Evolutionary conservation across 225 moss, liverwort and hornwort species (phyloP).

Genomic region (Thuidium tamariscinum): DNA sequence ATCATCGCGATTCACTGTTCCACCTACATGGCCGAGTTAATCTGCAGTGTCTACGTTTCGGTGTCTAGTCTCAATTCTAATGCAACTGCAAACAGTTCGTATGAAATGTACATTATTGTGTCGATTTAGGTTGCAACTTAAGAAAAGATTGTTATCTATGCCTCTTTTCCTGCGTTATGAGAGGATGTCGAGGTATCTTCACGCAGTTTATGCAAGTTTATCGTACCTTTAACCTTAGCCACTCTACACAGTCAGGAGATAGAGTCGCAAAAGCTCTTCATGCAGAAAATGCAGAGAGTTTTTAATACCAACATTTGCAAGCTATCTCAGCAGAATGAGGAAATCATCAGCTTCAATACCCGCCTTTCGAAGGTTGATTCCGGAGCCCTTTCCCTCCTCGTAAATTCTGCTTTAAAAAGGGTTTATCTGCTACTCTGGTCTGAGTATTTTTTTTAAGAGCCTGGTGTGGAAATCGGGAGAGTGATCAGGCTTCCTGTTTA

Average conservation of each 20-base stretch:
- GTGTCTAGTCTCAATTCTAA: neutral
- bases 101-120: neutral
- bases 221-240: slow-evolving; percentile 7
- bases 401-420: neutral
- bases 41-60: neutral
- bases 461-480: neutral
- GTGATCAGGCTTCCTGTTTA: neutral
- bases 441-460: neutral
- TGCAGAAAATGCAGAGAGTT: slow-evolving; percentile 43
- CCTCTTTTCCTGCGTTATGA: neutral
- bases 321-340: slow-evolving; percentile 51
- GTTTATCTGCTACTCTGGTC: neutral
- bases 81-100: neutral
- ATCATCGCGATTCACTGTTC: neutral
- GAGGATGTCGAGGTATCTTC: neutral
- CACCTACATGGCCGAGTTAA: neutral
- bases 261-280: slow-evolving; percentile 38
- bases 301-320: slow-evolving; percentile 29
- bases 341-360: slow-evolving; percentile 40
- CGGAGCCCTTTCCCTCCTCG: neutral
- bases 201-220: neutral
- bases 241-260: slow-evolving; percentile 27
- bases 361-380: slow-evolving; percentile 44
- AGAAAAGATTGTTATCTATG: neutral
- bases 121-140: neutral